A percentile compares a stretch with the other conserved stretches of the same genome.
phyloP scores from a whole-genome alignment of 2,329 filamentous ascomycete genomes.

The Fusarium pilosicola region DNA sequence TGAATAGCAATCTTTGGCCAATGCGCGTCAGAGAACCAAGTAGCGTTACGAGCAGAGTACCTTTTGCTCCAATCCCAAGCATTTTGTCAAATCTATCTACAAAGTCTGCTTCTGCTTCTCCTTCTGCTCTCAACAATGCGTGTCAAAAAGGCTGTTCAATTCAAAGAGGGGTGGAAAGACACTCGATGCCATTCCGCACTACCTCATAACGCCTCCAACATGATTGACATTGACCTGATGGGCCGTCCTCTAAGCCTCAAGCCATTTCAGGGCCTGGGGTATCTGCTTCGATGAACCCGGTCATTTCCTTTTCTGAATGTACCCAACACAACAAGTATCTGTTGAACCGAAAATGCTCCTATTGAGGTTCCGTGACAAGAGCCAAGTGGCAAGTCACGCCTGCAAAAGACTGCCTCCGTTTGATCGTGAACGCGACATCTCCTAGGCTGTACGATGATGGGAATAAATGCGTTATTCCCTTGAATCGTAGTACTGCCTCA shows the following conservation, averaged over 20 bases:
- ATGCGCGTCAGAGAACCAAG: not conserved
- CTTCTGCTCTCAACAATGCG: not conserved
- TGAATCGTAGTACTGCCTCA: slow-evolving; percentile 72
- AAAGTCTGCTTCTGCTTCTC: slow-evolving; percentile 2
- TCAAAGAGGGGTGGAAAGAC: slow-evolving; percentile 21
- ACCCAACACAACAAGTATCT: slow-evolving; percentile 23
- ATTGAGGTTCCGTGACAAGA: not conserved
- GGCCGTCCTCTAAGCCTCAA: slow-evolving; percentile 30
- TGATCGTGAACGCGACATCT: not conserved
- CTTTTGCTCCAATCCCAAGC: slow-evolving; percentile 12
- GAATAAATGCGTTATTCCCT: slow-evolving; percentile 23
- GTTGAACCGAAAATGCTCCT: slow-evolving; percentile 10
- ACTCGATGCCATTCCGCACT: not conserved
- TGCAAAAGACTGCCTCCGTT: slow-evolving; percentile 14
- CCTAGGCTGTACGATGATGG: slow-evolving; percentile 13
- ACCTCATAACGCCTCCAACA: slow-evolving; percentile 11
- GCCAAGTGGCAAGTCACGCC: not conserved
- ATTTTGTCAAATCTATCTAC: slow-evolving; percentile 26
- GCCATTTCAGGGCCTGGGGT: slow-evolving; percentile 29
- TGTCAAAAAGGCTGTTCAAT: slow-evolving; percentile 34
- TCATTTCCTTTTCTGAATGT: slow-evolving; percentile 25
- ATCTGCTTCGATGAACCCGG: slow-evolving; percentile 36
- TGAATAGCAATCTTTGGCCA: not conserved
- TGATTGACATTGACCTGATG: slow-evolving; percentile 18
- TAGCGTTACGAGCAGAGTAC: not conserved